Evolutionary conservation across 2,329 filamentous ascomycete genomes (phyloP).

Genomic region (Aspergillus tamarii): DNA sequence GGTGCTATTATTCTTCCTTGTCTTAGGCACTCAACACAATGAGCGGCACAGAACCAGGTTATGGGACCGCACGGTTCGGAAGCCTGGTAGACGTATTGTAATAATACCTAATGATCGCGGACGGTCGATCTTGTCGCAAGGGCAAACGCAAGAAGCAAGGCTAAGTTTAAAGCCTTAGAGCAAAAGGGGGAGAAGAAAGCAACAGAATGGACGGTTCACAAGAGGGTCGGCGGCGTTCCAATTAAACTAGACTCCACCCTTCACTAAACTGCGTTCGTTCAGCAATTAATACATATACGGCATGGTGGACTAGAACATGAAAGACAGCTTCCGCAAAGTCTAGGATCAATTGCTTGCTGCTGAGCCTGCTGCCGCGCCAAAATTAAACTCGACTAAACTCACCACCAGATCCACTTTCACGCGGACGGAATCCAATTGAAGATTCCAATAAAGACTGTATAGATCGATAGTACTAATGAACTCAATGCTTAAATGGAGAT

Average conservation of each 20-base stretch:
- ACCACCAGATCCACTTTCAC: conserved; percentile 2
- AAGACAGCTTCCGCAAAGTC: not conserved
- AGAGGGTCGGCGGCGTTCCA: conserved; percentile 16
- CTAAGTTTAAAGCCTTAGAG: conserved; percentile 7
- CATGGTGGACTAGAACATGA: conserved; percentile 2
- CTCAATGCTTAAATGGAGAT: not conserved
- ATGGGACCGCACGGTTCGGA: not conserved
- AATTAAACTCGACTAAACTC: conserved; percentile 5
- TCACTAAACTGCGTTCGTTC: conserved; percentile 8
- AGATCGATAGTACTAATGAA: not conserved
- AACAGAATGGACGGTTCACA: conserved; percentile 11
- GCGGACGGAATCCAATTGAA: not conserved
- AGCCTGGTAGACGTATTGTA: not conserved
- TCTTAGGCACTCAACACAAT: not conserved
- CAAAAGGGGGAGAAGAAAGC: conserved; percentile 7
- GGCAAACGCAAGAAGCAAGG: conserved; percentile 9
- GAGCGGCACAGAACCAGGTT: conserved; percentile 1
- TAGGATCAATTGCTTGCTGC: not conserved
- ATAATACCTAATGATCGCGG: conserved; percentile 2
- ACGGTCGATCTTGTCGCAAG: conserved; percentile 6
- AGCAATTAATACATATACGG: conserved; percentile 7
- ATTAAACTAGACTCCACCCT: conserved; percentile 16
- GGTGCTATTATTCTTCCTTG: not conserved
- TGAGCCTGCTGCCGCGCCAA: not conserved
- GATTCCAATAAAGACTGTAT: not conserved